phyloP scores from a whole-genome alignment of 2,329 filamentous ascomycete genomes.

The Metarhizium robertsii region DNA sequence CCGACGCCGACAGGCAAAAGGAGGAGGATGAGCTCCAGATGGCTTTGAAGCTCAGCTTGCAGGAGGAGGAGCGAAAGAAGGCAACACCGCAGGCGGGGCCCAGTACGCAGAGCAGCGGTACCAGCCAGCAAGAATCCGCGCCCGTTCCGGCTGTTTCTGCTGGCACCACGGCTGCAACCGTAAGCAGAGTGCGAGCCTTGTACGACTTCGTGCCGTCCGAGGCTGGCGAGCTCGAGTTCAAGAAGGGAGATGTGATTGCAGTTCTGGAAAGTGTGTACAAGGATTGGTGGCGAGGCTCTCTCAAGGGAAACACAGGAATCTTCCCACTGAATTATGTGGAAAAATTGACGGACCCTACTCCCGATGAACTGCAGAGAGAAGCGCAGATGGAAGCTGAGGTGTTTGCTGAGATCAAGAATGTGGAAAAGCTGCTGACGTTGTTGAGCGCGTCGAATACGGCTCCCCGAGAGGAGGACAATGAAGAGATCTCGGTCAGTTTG shows the following conservation, averaged over 20 bases:
- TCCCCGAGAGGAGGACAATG: slow-evolving; percentile 81
- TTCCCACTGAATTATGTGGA: slow-evolving; percentile 99
- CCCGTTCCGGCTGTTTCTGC: slow-evolving; percentile 51
- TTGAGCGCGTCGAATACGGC: slow-evolving; percentile 79
- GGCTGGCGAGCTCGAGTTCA: slow-evolving; percentile 88
- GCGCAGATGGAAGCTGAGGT: slow-evolving; percentile 83
- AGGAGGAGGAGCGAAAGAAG: slow-evolving; percentile 67
- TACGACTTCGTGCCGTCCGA: slow-evolving; percentile 95
- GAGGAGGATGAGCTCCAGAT: slow-evolving; percentile 97
- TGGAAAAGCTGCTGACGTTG: slow-evolving; percentile 68
- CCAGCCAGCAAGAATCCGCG: slow-evolving; percentile 30
- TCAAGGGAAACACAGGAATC: slow-evolving; percentile 91
- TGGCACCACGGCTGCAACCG: slow-evolving; percentile 90
- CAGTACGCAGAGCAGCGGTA: slow-evolving; percentile 23
- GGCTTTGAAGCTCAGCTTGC: slow-evolving; percentile 83
- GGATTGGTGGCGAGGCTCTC: slow-evolving; percentile 97
- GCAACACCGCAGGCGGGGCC: slow-evolving; percentile 25
- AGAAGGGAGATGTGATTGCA: slow-evolving; percentile 93
- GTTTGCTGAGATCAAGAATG: slow-evolving; percentile 55
- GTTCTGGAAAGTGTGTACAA: slow-evolving; percentile 97
- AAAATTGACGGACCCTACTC: slow-evolving; percentile 89
- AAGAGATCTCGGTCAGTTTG: slow-evolving; percentile 73
- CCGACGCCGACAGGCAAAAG: slow-evolving; percentile 80
- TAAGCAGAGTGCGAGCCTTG: slow-evolving; percentile 84
- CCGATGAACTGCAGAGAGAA: slow-evolving; percentile 88